Percentiles rank a stretch among this genome's conserved stretches.
These are phyloP conservation scores for Claviceps sp. DNA, from an alignment of 2,329 filamentous ascomycete species.

Conservation along the genomic window DNA sequence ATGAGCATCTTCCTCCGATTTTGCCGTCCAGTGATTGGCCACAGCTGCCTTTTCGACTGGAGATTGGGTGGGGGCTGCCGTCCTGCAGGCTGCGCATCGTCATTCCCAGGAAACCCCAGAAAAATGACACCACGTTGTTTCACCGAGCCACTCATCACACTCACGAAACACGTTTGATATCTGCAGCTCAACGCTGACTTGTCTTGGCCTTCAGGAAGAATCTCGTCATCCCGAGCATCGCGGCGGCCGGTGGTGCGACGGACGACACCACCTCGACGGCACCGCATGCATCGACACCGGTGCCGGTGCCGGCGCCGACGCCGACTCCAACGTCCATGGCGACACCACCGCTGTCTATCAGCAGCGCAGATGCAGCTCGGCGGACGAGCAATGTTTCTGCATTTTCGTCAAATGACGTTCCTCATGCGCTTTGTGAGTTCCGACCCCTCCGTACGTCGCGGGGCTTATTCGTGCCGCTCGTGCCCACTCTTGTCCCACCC, in stretches of 20 bases:
- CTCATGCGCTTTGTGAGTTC: constrained; percentile 37
- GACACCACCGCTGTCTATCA: constrained; percentile 8
- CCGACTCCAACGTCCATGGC: neutral
- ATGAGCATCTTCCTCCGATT: neutral
- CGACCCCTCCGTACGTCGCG: neutral
- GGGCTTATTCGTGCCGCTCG: too few relatives aligned
- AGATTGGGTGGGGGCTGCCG: too few relatives aligned
- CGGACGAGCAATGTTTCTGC: constrained; percentile 23
- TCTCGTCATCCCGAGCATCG: constrained; percentile 25
- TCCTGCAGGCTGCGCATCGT: too few relatives aligned
- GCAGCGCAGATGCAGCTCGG: constrained; percentile 21
- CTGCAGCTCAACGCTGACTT: too few relatives aligned
- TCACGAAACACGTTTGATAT: too few relatives aligned
- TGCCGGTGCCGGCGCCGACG: neutral
- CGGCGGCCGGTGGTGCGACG: constrained; percentile 18
- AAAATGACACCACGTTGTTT: neutral
- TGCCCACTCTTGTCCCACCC: neutral
- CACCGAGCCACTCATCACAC: neutral
- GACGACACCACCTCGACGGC: neutral
- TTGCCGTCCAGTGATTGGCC: too few relatives aligned
- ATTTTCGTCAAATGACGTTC: constrained; percentile 22
- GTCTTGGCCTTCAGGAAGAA: constrained; percentile 25
- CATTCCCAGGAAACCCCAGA: too few relatives aligned
- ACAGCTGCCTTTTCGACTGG: too few relatives aligned
- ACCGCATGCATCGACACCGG: neutral